Base-by-base conservation (phyloP, 148 eudicot genomes). In the Camellia sinensis region DNA sequence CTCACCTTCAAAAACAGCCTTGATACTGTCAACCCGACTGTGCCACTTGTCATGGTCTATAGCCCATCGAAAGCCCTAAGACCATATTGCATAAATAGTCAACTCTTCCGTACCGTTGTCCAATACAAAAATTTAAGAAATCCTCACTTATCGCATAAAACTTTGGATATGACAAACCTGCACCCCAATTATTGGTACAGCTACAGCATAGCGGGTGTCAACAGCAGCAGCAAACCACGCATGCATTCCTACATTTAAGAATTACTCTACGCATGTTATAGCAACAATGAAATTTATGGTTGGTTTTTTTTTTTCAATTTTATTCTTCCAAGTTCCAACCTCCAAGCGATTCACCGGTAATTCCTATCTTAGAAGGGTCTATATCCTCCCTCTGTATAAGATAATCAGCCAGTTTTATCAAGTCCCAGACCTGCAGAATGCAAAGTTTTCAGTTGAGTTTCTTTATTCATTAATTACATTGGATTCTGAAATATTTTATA, bases 271-370 rank as follows among this genome's bases (percentile, higher is more conserved):
- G 7, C 4, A 48, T 21, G 21, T 54, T 43, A 77, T 45, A 57
- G 29, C 43, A 75, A 66, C 40, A 57, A 29, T 45, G 63, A 22
- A 37, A 22, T 21, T 22, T 22, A 44, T 9, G 17, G 65, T 72
- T 46, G 64, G n/a, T 61, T 62, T 0, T 29, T 65, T 54, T 52
- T 15, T 48, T 53, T 54, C 1, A 29, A 29, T 76, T 44, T 69
- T 48, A 74, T 78, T 72, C 37, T 29, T 29, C 37, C 37, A 29
- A 29, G 37, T 69, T 69, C 88, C 50, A 56, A 96, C 98, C 99
- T 91, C 99, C 99, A 79, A 96, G 99, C 62, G 99, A 96, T 95
- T 94, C 98, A 52, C 99, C 99, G 40, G 99, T 92, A 60, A 96
- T 94, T 84, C 99, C 99, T 71, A 96, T 94, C 82, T 84, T 88